Base-by-base conservation (phyloP, 2,329 filamentous ascomycete species). In the Penicillium oxalicum region DNA sequence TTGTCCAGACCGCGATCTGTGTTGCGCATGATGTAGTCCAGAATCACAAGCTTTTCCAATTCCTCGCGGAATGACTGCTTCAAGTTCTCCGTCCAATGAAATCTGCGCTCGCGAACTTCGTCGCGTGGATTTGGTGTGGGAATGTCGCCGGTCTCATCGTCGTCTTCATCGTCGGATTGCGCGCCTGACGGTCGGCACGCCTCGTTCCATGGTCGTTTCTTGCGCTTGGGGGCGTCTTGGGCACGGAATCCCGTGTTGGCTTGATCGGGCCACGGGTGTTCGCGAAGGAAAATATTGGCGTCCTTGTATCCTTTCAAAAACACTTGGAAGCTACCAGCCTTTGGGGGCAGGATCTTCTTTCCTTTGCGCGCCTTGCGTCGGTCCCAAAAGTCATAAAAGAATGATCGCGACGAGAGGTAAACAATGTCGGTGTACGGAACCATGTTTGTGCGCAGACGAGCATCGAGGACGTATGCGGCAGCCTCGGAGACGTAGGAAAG, bases 21-120 rank as follows among this genome's bases (percentile, higher is more conserved):
- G 65, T 98, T 98, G 49, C 93, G 83, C 93, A 98, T 98, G 55
- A 98, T 95, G 67, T 98, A 98, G 70, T 98, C 93, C 56, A 98
- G 71, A 61, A 98, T 95, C 24, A 98, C 94, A 6, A 98, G 77
- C 70, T 96, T 97, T 72, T 98, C 93, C 41, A 98, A 77, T 71
- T 97, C 88, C 68, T 98, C 93, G 34, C 93, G 78, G 66, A 98
- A 95, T 0, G 88, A 87, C 67, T 95, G 88, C 65, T 97, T 94
- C 40, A 98, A 70, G 5, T 77, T 73, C 44, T 94, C 87, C 0
- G 89, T 95, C 93, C 93, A 98, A 50, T 85, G 80, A 56, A 93
- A 94, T 35, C 75, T 72, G 40, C 70, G 70, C 46, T 73, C 58
- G 55, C 67, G 52, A 50, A 66, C 74, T 35, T 80, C 74, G 36